Base-by-base conservation (phyloP, 176 grass and related monocot species). In the Musa schizocarpa region DNA sequence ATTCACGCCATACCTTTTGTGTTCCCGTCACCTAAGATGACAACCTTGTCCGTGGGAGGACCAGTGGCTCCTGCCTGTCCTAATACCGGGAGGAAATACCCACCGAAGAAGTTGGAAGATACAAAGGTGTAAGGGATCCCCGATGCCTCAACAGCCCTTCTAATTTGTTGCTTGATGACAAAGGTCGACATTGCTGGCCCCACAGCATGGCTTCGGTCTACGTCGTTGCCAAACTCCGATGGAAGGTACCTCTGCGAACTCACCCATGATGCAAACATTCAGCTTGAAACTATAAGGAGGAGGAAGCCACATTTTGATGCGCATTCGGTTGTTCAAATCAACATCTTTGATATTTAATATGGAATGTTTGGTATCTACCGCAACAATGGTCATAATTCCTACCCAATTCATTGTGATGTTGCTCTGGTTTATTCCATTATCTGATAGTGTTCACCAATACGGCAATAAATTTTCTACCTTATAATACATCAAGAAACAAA, bases 41-140 rank as follows among this genome's bases (percentile, higher is more conserved):
- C 23, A 9, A 74, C n/a, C 25, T 55, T 27, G 9, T 74, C 72
- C 6, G 52, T 57, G 0, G 72, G 72, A 74, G 29, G 72, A 55
- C 17, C 17, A 2, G 51, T 27, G 26, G 22, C 51, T 54, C 52
- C 71, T 2, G 11, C 21, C 71, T 74, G 72, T 21, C 11, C 72
- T 2, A 74, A 9, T 10, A 53, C 1, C 1, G 72, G 22, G 21
- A 74, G 72, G 53, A 57, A 57, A 9, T 57, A 57, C 12, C 72
- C 72, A 3, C 52, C 72, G 12, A 74, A 74, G 71, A 55, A 73
- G 9, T 73, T 54, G 71, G 16, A 52, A 14, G 50, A 24, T 11
- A 73, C 71, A 26, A 25, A 73, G 13, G 72, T 74, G 72, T 74
- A 57, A 29, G 72, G 72, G 53, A 74, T 57, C 13, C 72, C 53